Conservation (phyloP, 257 asterid genomes). For the Cordia subcordata region DNA sequence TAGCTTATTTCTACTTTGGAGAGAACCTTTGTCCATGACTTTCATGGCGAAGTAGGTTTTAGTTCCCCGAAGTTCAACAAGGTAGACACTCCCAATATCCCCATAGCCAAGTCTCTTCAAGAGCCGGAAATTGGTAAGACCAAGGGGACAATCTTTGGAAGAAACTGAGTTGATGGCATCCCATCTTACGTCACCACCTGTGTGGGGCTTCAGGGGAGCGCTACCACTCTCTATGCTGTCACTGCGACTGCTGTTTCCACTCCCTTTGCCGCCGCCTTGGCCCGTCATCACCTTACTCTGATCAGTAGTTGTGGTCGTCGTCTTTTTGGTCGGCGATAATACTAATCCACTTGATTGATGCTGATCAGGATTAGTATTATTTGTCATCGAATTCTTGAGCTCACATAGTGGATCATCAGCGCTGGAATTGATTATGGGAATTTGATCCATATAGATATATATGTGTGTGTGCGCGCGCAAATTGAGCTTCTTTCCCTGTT, state of each 20-base stretch:
- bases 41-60: constrained; percentile 83
- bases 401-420: too few species aligned
- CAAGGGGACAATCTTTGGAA: constrained; percentile 58
- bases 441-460: neutral
- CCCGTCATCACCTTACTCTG: constrained; percentile 19
- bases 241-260: constrained; percentile 40
- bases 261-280: constrained; percentile 24
- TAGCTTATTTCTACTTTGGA: constrained; percentile 76
- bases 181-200: constrained; percentile 95
- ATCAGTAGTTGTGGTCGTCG: neutral
- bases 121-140: constrained; percentile 63
- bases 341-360: neutral
- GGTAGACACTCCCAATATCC: constrained; percentile 91
- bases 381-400: neutral
- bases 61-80: constrained; percentile 72
- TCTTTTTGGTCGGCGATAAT: constrained; percentile 22
- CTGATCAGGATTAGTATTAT: neutral
- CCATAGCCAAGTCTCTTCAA: constrained; percentile 89
- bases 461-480: too few species aligned
- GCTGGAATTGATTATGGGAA: too few species aligned
- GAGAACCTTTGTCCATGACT: constrained; percentile 88
- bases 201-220: constrained; percentile 69
- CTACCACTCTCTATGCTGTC: constrained; percentile 56
- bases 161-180: constrained; percentile 59
- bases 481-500: too few species aligned